Conservation (phyloP, 345 rosid species). For the Reutealis trisperma region DNA sequence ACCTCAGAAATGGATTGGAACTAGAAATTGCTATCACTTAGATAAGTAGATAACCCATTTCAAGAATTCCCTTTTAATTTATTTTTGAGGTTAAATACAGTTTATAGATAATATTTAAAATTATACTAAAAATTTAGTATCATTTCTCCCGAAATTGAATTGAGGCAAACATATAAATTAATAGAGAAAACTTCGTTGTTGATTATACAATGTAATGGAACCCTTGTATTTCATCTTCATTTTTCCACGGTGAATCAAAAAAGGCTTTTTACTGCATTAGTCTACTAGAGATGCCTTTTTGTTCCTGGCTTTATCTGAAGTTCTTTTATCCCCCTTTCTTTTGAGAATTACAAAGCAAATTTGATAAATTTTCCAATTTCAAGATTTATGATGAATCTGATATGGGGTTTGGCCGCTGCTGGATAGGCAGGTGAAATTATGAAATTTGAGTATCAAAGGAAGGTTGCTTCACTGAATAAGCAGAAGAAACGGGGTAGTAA, state of each 20-base stretch:
- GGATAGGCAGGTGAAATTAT: constrained; percentile 84
- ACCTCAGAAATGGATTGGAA: no score
- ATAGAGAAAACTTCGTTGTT: no score
- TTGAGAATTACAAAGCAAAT: not conserved
- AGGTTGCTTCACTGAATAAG: constrained; percentile 65
- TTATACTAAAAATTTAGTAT: not conserved
- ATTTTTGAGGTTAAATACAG: not conserved
- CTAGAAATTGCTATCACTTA: no score
- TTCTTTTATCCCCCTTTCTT: not conserved
- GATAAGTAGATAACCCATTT: not conserved
- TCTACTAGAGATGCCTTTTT: not conserved
- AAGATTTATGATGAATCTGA: constrained; percentile 21
- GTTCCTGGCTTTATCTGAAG: not conserved
- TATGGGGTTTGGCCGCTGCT: constrained; percentile 30
- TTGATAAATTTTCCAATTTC: not conserved
- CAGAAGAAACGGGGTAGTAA: constrained; percentile 71
- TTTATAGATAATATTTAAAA: not conserved
- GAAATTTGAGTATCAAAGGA: constrained; percentile 88
- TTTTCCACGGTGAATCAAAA: not conserved
- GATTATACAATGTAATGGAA: not conserved
- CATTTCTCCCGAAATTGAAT: not conserved
- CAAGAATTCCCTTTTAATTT: not conserved
- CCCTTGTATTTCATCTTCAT: not conserved
- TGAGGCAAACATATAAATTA: not conserved
- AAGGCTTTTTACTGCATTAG: not conserved